A percentile compares a stretch with the other conserved stretches of the same genome.
phyloP scores from a whole-genome alignment of 208 protist genomes.

The Leishmania lainsoni region DNA sequence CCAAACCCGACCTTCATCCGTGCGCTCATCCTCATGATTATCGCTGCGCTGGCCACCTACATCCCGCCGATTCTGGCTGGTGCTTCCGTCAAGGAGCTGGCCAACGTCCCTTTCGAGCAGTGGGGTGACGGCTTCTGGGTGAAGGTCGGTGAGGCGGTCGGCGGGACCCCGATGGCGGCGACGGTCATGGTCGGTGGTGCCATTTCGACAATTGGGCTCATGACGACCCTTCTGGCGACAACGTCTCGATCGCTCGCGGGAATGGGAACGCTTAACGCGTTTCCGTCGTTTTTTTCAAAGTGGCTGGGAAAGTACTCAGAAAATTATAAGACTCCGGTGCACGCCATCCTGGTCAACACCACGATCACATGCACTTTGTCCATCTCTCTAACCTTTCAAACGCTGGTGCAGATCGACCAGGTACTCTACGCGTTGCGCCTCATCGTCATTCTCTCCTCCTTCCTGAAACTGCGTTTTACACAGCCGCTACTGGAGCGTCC shows the following conservation, averaged over 20 bases:
- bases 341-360: conserved; percentile 84
- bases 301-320: conserved; percentile 68
- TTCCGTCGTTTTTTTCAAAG: conserved; percentile 67
- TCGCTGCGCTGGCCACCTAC: conserved; percentile 75
- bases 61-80: conserved; percentile 87
- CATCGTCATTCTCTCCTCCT: conserved; percentile 71
- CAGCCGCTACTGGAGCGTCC: conserved; percentile 82
- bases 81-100: conserved; percentile 57
- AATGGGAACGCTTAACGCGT: conserved; percentile 88
- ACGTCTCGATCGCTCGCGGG: conserved; percentile 84
- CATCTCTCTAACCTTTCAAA: conserved; percentile 75
- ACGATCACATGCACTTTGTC: conserved; percentile 75
- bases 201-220: conserved; percentile 84
- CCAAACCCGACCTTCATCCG: conserved; percentile 82
- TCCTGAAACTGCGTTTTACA: conserved; percentile 67
- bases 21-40: conserved; percentile 85
- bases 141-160: conserved; percentile 82
- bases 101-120: conserved; percentile 60
- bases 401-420: conserved; percentile 83
- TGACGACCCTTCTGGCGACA: conserved; percentile 84
- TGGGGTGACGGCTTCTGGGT: conserved; percentile 92
- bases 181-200: conserved; percentile 80
- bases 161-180: conserved; percentile 70
- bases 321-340: conserved; percentile 64
- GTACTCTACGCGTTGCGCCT: conserved; percentile 85